Base-by-base conservation (phyloP, 179 eudicot species). In the Spergularia azorica region DNA sequence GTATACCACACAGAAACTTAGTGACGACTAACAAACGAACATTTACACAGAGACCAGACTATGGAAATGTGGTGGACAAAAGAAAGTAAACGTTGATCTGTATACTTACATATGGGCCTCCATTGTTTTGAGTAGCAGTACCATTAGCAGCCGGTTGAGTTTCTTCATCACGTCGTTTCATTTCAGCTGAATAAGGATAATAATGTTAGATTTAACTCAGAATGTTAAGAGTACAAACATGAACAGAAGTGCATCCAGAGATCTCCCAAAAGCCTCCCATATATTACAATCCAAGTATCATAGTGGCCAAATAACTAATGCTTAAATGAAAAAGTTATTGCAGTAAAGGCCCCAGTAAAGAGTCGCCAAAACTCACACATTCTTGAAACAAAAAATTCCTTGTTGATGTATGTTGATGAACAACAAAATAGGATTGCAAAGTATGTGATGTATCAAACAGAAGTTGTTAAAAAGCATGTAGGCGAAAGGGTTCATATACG, bases 31-130 rank as follows among this genome's bases (percentile, higher is more conserved):
- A 38, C 70, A 43, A 64, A 64, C 13, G 52, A 3, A n/a, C 17
- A 8, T n/a, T n/a, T n/a, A n/a, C n/a, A n/a, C 51, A 41, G 70
- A 41, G 13, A 41, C 63, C 17, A 9, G n/a, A 36, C 4, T 11
- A 8, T 8, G 46, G 9, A 48, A 46, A 39, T 36, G 3, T 14
- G 7, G 21, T 20, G 14, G 5, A 48, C 36, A 48, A 21, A 3
- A n/a, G 62, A 39, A 9, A 70, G 67, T 56, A 16, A 60, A 16
- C 38, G 10, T 21, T 76, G 67, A 69, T 56, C 69, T 67, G 76
- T 3, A 20, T 82, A 91, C 95, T 88, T 87, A 94, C 98, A 84
- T 84, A 46, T 81, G 95, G 82, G 57, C 84, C 89, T 20, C 98
- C 98, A 84, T 92, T 89, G 76, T 58, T 84, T 68, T 88, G 89